Conservation (phyloP, 495 filamentous ascomycete genomes). For the Hypoxylon rickii region DNA sequence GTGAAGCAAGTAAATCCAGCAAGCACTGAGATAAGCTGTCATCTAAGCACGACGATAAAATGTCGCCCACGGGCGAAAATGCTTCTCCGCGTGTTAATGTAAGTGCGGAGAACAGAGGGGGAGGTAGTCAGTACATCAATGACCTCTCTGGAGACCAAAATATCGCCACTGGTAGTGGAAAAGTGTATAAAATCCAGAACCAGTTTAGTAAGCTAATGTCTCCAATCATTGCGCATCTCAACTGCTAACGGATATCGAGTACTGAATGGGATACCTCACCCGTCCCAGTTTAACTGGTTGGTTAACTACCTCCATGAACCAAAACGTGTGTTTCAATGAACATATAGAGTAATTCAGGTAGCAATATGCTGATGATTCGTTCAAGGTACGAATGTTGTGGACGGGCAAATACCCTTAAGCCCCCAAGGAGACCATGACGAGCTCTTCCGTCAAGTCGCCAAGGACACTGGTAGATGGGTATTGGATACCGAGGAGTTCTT, state of each 20-base stretch:
- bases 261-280: background rate
- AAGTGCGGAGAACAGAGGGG: background rate
- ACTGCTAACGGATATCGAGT: background rate
- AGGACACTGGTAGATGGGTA: background rate
- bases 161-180: background rate
- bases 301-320: background rate
- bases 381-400: background rate
- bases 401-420: background rate
- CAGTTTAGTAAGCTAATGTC: background rate
- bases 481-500: background rate
- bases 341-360: background rate
- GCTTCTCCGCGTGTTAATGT: background rate
- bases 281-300: background rate
- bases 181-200: background rate
- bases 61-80: background rate
- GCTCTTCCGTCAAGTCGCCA: background rate
- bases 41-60: background rate
- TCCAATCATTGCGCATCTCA: background rate
- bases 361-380: background rate
- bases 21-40: background rate
- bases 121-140: background rate
- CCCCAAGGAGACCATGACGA: background rate
- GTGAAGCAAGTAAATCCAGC: background rate
- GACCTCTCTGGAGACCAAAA: background rate
- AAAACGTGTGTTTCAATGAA: background rate